These are phyloP conservation scores for Hypoxylon subgilvum DNA, from an alignment of 495 filamentous ascomycete genomes.

Conservation along the genomic window DNA sequence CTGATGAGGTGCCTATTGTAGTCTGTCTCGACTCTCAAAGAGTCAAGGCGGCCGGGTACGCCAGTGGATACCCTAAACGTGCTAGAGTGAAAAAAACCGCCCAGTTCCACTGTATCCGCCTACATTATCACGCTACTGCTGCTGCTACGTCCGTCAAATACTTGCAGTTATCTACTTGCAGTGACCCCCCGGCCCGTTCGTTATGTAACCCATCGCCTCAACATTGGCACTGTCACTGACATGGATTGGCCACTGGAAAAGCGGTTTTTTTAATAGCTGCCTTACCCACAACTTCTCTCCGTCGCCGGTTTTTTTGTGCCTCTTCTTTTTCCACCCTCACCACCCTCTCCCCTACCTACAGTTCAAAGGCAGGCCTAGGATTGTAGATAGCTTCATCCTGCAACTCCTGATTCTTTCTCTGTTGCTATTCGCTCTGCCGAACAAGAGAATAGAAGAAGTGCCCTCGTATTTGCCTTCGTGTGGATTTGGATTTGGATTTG, in stretches of 20 bases:
- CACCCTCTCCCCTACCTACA: conserved; percentile 27
- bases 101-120: neutral
- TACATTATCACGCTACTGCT: too few species aligned
- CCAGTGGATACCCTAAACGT: neutral
- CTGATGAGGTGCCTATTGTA: too few species aligned
- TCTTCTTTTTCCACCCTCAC: conserved; percentile 14
- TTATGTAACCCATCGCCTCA: conserved; percentile 23
- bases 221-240: neutral
- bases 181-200: too few species aligned
- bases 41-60: conserved; percentile 6
- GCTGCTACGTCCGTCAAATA: too few species aligned
- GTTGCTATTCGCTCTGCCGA: conserved; percentile 30
- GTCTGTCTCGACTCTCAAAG: too few species aligned
- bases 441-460: conserved; percentile 28
- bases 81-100: conserved; percentile 2
- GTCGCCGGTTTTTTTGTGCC: conserved; percentile 24
- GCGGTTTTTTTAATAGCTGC: conserved; percentile 12
- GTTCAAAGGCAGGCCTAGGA: conserved; percentile 39
- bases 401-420: conserved; percentile 30
- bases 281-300: conserved; percentile 10
- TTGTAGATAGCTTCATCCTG: conserved; percentile 36
- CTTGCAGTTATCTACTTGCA: too few species aligned
- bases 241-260: conserved; percentile 21
- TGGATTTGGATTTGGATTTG: conserved; percentile 27
- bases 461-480: conserved; percentile 17